Percentiles rank a stretch among this genome's conserved stretches.
Evolutionary conservation across 2,329 filamentous ascomycete species (phyloP).

Genomic region (Monosporascus sp.): DNA sequence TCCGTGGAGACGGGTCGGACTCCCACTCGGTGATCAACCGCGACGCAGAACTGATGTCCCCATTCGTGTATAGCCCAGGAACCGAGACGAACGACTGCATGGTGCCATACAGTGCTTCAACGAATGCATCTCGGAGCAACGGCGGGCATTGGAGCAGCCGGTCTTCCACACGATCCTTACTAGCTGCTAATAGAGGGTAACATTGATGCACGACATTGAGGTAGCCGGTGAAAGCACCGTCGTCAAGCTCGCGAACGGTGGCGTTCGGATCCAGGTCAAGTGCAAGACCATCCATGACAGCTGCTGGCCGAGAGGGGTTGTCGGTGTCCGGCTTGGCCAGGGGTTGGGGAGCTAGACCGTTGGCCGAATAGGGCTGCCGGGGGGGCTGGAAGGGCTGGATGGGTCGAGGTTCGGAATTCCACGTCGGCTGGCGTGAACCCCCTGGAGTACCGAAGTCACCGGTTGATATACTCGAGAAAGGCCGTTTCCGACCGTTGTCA

Average conservation of each 20-base stretch:
- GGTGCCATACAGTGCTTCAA: slow-evolving; percentile 55
- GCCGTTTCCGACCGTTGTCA: slow-evolving; percentile 30
- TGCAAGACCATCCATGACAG: slow-evolving; percentile 21
- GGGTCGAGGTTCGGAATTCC: slow-evolving; percentile 42
- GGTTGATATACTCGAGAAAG: slow-evolving; percentile 32
- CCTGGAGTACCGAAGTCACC: slow-evolving; percentile 31
- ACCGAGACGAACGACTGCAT: slow-evolving; percentile 45
- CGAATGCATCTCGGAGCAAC: slow-evolving; percentile 57
- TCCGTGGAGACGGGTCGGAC: slow-evolving; percentile 31
- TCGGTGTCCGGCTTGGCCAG: slow-evolving; percentile 29
- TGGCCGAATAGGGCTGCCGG: slow-evolving; percentile 29
- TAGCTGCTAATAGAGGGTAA: slow-evolving; percentile 59
- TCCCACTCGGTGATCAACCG: slow-evolving; percentile 49
- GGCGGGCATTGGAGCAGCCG: slow-evolving; percentile 51
- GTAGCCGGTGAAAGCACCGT: slow-evolving; percentile 47
- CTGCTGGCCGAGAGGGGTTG: slow-evolving; percentile 30
- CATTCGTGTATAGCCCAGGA: slow-evolving; percentile 30
- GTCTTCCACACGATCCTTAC: slow-evolving; percentile 48
- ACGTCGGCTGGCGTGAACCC: slow-evolving; percentile 37
- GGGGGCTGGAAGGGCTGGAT: slow-evolving; percentile 35
- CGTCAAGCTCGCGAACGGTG: slow-evolving; percentile 33
- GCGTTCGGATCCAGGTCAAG: slow-evolving; percentile 27
- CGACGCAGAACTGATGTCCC: slow-evolving; percentile 39
- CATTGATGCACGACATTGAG: slow-evolving; percentile 59
- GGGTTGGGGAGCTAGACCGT: slow-evolving; percentile 42